Conservation (phyloP, 345 rosid species). For the Euphorbia peplus region DNA sequence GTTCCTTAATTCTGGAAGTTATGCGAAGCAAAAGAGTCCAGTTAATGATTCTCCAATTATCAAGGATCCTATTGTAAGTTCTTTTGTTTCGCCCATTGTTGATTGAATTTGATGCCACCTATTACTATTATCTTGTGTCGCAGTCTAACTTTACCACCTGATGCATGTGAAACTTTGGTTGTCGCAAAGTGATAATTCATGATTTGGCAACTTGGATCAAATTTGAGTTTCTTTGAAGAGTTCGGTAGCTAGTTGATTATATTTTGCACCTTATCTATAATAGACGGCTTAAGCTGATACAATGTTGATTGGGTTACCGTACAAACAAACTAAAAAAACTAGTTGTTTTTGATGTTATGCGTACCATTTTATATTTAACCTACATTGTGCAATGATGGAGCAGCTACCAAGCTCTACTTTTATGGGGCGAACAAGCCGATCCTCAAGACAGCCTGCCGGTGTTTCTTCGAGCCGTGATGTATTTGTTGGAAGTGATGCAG, state of each 20-base stretch:
- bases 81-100: background rate
- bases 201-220: background rate
- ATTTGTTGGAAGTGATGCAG: slow-evolving; percentile 52
- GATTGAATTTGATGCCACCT: background rate
- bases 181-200: background rate
- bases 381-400: slow-evolving; percentile 13
- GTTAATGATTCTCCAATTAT: slow-evolving; percentile 45
- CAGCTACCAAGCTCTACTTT: slow-evolving; percentile 62
- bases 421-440: slow-evolving; percentile 63
- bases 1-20: slow-evolving; percentile 49
- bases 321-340: too few species aligned
- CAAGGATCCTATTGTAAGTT: slow-evolving; percentile 60
- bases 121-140: background rate
- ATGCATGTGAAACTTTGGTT: slow-evolving; percentile 1
- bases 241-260: background rate
- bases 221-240: background rate
- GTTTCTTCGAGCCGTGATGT: slow-evolving; percentile 60
- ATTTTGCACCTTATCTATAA: background rate
- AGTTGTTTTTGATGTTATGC: background rate
- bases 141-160: background rate
- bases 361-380: slow-evolving; percentile 8
- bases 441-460: slow-evolving; percentile 49
- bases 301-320: too few species aligned
- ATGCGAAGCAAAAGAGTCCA: slow-evolving; percentile 65
- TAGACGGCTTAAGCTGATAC: too few species aligned